Evolutionary conservation across 192 early-diverging fungal species (phyloP), one percentile per base, ranked within the genome.

Genomic region (Coemansia umbellata): DNA sequence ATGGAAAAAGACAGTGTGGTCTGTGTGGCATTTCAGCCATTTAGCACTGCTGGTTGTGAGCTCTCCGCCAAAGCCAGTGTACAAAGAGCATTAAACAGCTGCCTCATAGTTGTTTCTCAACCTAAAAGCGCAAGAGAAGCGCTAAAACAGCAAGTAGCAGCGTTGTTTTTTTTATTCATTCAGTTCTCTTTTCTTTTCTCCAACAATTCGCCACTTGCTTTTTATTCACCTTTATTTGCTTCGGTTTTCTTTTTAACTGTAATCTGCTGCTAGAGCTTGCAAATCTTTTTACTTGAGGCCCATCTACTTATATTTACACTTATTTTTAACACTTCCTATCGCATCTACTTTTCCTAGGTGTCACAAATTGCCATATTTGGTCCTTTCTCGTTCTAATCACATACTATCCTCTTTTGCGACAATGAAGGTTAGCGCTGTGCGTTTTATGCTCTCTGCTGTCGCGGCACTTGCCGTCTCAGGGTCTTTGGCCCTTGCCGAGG

Each of bases 351-450:
- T 22, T 45, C 21, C 13, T n/a, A n/a, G n/a, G 39, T 41, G 2
- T 41, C 10, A 1, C 39, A 7, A 8, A 41, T 37, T 22, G 39
- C 2, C 18, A 37, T 22, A 1, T 41, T 41, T 21, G 23, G 39
- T 21, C 18, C 39, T 22, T 41, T 21, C n/a, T n/a, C n/a, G n/a
- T 41, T 7, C 18, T 21, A 18, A 9, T 21, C 8, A 22, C 37
- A 39, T 5, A 39, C 7, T n/a, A 39, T 3, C 37, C n/a, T 10
- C 24, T 27, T 2, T 45, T 24, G 28, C 43, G 26, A 72, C 36
- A 49, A 69, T 75, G 72, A 75, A 68, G 60, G 64, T 68, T 60
- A 66, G 62, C 63, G 59, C 63, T 42, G 27, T 63, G 71, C 71
- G 72, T 33, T 61, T 75, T 49, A 60, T 75, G 72, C 65, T 75